Evolutionary conservation across 768 basidiomycete species (phyloP), one percentile per base, ranked within the genome.

Genomic region (Chalciporus piperatus): DNA sequence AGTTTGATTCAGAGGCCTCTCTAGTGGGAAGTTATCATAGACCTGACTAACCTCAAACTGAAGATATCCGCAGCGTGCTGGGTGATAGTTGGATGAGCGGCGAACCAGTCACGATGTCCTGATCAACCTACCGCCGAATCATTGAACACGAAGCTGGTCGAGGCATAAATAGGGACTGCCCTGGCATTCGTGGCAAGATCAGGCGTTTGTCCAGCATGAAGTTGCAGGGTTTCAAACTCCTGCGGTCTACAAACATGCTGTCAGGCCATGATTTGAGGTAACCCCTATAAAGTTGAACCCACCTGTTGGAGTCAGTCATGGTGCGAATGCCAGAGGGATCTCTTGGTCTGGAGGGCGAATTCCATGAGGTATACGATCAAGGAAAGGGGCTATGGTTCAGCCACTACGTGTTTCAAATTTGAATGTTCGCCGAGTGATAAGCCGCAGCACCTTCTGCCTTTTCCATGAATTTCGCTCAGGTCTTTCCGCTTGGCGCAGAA

Each of bases 201-300:
- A 11, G 79, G 76, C 13, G 8, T 19, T 55, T 89, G 84, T 1
- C 89, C 89, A 16, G 82, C 89, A 63, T 92, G 89, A 6, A 91
- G 74, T 66, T 89, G 87, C 42, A 91, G 73, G 1, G 88, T 90
- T 60, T 91, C 87, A 59, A 90, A 89, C 61, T 88, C 85, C 4
- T 22, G 22, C 4, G 41, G 37, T 28, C 19, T 55, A n/a, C 23
- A 20, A 9, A 4, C 0, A 32, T 17, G n/a, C 9, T 16, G 14
- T 44, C 12, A 53, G 17, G 9, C 9, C 32, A 25, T n/a, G n/a
- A n/a, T 20, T 32, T 17, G 27, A 39, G 13, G 22, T 5, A 30
- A 30, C 28, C 22, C 17, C 16, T 22, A 19, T 3, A 11, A 30
- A 30, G 28, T 19, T 16, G 3, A 13, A 32, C 56, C 13, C 46